A percentile compares a stretch with the other conserved stretches of the same genome.
phyloP scores from a whole-genome alignment of 225 moss, liverwort and hornwort genomes.

The Antitrichia curtipendula region DNA sequence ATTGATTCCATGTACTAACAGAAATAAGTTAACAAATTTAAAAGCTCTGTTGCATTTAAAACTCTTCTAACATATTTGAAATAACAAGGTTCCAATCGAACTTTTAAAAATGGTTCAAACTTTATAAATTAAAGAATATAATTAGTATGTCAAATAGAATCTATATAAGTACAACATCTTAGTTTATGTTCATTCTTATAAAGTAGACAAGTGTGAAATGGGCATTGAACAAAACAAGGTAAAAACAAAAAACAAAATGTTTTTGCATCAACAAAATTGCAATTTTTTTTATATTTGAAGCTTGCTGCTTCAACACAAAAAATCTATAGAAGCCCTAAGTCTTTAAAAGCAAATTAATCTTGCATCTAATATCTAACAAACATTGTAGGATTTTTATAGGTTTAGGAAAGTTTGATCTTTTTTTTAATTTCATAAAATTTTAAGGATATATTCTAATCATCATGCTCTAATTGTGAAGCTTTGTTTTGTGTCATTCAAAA shows the following conservation, averaged over 20 bases:
- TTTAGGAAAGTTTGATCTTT: neutral
- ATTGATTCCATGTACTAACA: neutral
- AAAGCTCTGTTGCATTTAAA: neutral
- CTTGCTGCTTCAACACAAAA: neutral
- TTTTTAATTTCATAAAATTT: neutral
- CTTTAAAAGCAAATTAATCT: neutral
- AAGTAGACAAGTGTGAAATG: neutral
- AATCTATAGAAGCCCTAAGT: neutral
- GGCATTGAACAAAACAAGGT: neutral
- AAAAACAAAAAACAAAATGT: neutral
- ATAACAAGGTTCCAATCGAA: neutral
- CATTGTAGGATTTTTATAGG: neutral
- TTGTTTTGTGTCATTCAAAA: neutral
- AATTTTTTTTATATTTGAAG: neutral
- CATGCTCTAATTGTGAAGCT: neutral
- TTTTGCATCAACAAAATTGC: neutral
- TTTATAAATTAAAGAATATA: neutral
- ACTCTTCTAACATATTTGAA: accelerated
- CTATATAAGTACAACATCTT: neutral
- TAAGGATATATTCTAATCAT: neutral
- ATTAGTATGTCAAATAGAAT: neutral
- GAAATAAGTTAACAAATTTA: neutral
- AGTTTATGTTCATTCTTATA: neutral
- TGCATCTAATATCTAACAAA: neutral
- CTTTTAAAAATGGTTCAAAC: neutral